phyloP scores from a whole-genome alignment of 176 grass and related monocot species.

The Elaeis guineensis region DNA sequence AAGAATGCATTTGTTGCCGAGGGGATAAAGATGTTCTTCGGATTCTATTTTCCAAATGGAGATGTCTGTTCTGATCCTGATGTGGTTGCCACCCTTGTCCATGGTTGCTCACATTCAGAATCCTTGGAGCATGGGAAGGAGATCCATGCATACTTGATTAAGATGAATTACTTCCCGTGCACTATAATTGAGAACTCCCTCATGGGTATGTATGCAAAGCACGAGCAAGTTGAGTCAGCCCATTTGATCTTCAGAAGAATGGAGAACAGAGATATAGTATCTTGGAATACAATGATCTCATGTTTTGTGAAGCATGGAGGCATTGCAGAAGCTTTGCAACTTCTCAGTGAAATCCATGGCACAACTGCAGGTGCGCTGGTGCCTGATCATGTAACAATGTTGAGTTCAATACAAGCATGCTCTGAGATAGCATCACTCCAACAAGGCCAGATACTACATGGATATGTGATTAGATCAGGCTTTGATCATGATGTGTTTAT shows the following conservation, averaged over 20 bases:
- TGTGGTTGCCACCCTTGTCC: constrained; percentile 32
- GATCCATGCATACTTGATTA: constrained; percentile 39
- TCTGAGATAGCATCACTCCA: constrained; percentile 28
- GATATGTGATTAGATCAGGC: constrained; percentile 34
- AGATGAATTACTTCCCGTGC: constrained; percentile 29
- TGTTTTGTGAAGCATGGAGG: constrained; percentile 39
- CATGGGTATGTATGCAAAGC: constrained; percentile 50
- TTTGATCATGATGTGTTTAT: constrained; percentile 33
- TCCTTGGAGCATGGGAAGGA: constrained; percentile 29
- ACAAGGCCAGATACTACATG: constrained; percentile 47
- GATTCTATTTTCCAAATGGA: constrained; percentile 23
- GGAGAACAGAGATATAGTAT: constrained; percentile 43
- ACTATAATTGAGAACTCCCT: constrained; percentile 50
- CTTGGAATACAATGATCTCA: constrained; percentile 66
- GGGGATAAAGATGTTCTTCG: constrained; percentile 17
- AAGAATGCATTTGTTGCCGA: constrained; percentile 48
- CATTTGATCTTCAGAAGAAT: constrained; percentile 45
- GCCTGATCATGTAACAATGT: constrained; percentile 40
- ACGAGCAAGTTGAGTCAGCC: constrained; percentile 21
- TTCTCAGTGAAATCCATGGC: constrained; percentile 32
- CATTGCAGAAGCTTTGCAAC: constrained; percentile 39
- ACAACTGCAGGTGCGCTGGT: neutral
- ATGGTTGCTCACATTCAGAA: constrained; percentile 33
- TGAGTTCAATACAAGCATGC: constrained; percentile 50
- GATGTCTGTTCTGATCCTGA: constrained; percentile 26